Evolutionary conservation across 495 filamentous ascomycete species (phyloP).

Genomic region (Tuber borchii): DNA sequence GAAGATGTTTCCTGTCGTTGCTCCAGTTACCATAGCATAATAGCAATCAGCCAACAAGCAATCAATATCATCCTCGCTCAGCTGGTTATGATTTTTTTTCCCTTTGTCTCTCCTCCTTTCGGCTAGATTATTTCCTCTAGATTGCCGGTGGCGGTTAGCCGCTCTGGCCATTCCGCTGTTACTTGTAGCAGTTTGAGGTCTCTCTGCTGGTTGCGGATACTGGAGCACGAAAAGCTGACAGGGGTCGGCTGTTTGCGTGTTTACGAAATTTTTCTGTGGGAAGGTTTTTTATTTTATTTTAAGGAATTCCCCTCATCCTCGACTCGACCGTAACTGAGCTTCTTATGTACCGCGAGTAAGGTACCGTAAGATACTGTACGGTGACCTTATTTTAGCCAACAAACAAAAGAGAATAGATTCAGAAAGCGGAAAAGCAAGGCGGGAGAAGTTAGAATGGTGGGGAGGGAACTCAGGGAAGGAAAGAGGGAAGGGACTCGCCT

Average conservation of each 20-base stretch:
- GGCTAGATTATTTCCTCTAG: conserved; percentile 19
- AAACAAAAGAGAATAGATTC: conserved; percentile 7
- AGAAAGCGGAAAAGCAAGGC: background rate
- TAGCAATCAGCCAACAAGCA: conserved; percentile 1
- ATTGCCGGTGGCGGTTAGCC: conserved; percentile 19
- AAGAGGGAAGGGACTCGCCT: background rate
- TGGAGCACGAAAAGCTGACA: conserved; percentile 22
- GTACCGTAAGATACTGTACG: background rate
- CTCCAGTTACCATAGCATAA: conserved; percentile 6
- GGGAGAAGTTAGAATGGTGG: background rate
- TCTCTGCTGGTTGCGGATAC: conserved; percentile 23
- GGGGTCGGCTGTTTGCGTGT: conserved; percentile 33
- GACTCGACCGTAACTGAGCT: background rate
- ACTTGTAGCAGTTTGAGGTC: conserved; percentile 7
- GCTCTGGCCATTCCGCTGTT: conserved; percentile 27
- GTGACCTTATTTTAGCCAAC: background rate
- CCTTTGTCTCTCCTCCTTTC: conserved; percentile 1
- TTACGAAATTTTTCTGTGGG: background rate
- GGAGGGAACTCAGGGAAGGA: background rate
- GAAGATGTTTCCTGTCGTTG: background rate
- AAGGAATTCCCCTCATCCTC: too few relatives aligned
- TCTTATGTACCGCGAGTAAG: conserved; percentile 10
- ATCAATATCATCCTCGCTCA: background rate
- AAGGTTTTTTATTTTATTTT: background rate
- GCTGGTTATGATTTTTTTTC: background rate